Conservation (phyloP, 345 rosid genomes). For the Hypericum androsaemum region DNA sequence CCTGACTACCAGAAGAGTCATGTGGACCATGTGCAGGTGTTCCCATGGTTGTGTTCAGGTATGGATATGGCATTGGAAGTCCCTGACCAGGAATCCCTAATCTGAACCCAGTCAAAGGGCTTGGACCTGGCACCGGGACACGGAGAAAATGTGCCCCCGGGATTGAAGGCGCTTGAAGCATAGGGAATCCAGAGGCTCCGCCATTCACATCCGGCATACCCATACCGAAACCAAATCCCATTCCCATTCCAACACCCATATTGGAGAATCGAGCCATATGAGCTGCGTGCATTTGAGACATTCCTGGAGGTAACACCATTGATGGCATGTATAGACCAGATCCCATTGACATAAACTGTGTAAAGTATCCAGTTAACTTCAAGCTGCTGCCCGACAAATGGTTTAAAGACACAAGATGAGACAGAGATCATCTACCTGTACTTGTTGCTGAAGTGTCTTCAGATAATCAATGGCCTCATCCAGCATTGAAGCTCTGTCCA, state of each 20-base stretch:
- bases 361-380: slow-evolving; percentile 7
- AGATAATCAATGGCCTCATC: slow-evolving; percentile 93
- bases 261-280: slow-evolving; percentile 39
- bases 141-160: no score
- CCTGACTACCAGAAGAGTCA: no score
- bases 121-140: no score
- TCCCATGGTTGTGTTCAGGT: no score
- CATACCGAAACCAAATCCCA: no score
- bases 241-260: slow-evolving; percentile 57
- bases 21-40: no score
- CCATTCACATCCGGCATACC: neutral
- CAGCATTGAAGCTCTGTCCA: slow-evolving; percentile 95
- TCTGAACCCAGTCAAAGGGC: no score
- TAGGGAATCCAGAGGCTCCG: neutral
- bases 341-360: slow-evolving; percentile 82
- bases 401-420: neutral
- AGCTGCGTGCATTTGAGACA: slow-evolving; percentile 58
- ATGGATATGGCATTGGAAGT: no score
- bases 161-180: neutral
- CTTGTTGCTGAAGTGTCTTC: slow-evolving; percentile 81
- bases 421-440: slow-evolving; percentile 43
- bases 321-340: slow-evolving; percentile 68
- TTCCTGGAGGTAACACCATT: slow-evolving; percentile 57
- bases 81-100: no score
- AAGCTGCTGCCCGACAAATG: slow-evolving; percentile 6